phyloP scores from a whole-genome alignment of 2,329 filamentous ascomycete genomes.

The Ceratocystis diversiconidia region DNA sequence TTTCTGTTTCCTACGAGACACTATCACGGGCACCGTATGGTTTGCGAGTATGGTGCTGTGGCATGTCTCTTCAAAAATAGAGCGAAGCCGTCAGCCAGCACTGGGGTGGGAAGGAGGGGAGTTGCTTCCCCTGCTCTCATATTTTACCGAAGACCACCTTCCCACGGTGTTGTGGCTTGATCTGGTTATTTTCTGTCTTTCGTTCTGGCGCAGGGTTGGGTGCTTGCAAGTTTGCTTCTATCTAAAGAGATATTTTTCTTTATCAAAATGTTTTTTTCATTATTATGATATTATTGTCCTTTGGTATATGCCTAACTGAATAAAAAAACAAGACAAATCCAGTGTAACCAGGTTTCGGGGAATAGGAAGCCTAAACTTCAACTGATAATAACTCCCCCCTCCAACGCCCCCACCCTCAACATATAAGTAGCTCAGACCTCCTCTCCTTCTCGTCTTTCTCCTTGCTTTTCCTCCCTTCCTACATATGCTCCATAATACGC shows the following conservation, averaged over 20 bases:
- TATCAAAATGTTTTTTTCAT: slow-evolving; percentile 14
- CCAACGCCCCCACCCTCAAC: background rate
- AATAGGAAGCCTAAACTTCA: background rate
- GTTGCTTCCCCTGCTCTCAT: background rate
- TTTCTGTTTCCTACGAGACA: slow-evolving; percentile 8
- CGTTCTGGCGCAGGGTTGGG: slow-evolving; percentile 14
- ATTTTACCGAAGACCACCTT: background rate
- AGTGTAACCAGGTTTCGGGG: background rate
- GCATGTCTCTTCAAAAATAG: background rate
- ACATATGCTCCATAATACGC: slow-evolving; percentile 75
- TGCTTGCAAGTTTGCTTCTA: slow-evolving; percentile 13
- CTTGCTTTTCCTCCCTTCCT: slow-evolving; percentile 23
- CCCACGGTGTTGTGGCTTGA: slow-evolving; percentile 3
- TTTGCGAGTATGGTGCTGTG: background rate
- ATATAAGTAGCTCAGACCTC: background rate
- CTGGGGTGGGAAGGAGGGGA: background rate
- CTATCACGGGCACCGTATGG: no score
- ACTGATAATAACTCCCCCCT: background rate
- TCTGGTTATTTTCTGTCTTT: slow-evolving; percentile 11
- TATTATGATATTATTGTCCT: slow-evolving; percentile 11
- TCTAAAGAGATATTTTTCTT: slow-evolving; percentile 11
- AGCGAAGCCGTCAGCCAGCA: background rate
- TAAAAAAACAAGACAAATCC: no score
- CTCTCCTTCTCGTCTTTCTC: background rate
- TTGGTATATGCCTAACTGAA: background rate